Evolutionary conservation across 1,284 basidiomycete species (phyloP).

Genomic region (Boletellus sp.): DNA sequence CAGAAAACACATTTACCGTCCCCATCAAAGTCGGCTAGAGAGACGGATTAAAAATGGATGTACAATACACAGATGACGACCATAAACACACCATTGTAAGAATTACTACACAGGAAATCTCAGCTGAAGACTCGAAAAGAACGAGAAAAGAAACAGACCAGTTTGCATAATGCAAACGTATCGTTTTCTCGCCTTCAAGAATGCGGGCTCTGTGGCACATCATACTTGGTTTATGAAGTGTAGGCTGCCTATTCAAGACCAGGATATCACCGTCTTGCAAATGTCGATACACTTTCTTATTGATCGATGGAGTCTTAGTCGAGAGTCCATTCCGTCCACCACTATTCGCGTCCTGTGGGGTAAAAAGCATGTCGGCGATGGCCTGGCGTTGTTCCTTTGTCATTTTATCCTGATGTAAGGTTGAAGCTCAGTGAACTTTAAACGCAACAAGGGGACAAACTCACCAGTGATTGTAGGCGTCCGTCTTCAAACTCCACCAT

Average conservation of each 20-base stretch:
- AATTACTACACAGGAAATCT: slow-evolving; percentile 62
- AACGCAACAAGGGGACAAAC: slow-evolving; percentile 14
- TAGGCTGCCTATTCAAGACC: slow-evolving; percentile 97
- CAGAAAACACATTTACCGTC: slow-evolving; percentile 59
- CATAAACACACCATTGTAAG: slow-evolving; percentile 79
- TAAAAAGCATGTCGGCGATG: slow-evolving; percentile 94
- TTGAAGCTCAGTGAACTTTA: slow-evolving; percentile 4
- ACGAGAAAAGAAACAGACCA: slow-evolving; percentile 55
- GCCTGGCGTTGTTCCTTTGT: slow-evolving; percentile 88
- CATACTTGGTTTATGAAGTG: slow-evolving; percentile 99
- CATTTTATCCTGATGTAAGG: slow-evolving; percentile 67
- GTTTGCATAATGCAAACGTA: slow-evolving; percentile 99
- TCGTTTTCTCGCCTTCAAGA: slow-evolving; percentile 94
- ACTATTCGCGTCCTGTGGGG: slow-evolving; percentile 77
- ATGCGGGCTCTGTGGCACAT: slow-evolving; percentile 97
- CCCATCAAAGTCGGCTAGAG: slow-evolving; percentile 94
- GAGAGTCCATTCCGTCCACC: slow-evolving; percentile 54
- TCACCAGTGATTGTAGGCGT: slow-evolving; percentile 74
- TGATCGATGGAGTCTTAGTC: slow-evolving; percentile 72
- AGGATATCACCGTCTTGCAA: slow-evolving; percentile 93
- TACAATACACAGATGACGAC: slow-evolving; percentile 2
- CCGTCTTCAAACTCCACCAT: slow-evolving; percentile 97
- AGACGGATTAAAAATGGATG: slow-evolving; percentile 14
- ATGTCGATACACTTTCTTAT: slow-evolving; percentile 98
- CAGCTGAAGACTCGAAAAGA: slow-evolving; percentile 3